Evolutionary conservation across 2,329 filamentous ascomycete species (phyloP), one percentile per base, ranked within the genome.

Genomic region (Biscogniauxia marginata): DNA sequence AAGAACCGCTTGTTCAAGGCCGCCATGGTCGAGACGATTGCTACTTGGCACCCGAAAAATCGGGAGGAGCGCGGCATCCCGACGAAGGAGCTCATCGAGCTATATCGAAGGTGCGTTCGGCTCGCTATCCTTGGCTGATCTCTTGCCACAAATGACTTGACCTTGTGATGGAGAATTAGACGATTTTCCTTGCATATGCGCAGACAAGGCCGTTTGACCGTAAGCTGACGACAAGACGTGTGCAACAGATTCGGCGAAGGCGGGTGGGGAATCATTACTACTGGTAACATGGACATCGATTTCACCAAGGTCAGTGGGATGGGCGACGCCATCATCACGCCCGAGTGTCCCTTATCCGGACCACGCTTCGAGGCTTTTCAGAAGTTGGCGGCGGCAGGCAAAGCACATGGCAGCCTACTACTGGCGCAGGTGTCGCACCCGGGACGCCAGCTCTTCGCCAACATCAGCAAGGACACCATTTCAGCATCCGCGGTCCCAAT

Each of bases 1-100:
- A 80, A 79, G 45, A 89, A 89, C 67, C 77, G 85, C n/a, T 85
- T 88, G 65, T 70, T 88, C 61, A 89, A 89, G 70, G 84, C 76
- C 5, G 82, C 87, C 45, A 88, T 89, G 86, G 83, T 82, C 1
- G 87, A 90, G 68, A 75, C 79, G 7, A 73, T 88, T 13, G 82
- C 84, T 0, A 84, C 80, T 4, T 89, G 84, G 83, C 77, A 82
- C 56, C 74, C 79, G 6, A 77, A 77, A 21, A 75, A 83, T 54
- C 63, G 81, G 7, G 70, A 78, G 20, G 75, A 75, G 3, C 78
- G 86, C 45, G 76, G 75, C 0, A 63, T 77, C 20, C 75, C 75
- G 1, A 70, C 72, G 3, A 61, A 69, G 24, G 69, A 75, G 46
- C 63, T 73, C 19, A 67, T 84, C 63, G 81, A 84, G 25, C 73